phyloP scores from a whole-genome alignment of 441 rosid species.

The Pelargonium citronellum region DNA sequence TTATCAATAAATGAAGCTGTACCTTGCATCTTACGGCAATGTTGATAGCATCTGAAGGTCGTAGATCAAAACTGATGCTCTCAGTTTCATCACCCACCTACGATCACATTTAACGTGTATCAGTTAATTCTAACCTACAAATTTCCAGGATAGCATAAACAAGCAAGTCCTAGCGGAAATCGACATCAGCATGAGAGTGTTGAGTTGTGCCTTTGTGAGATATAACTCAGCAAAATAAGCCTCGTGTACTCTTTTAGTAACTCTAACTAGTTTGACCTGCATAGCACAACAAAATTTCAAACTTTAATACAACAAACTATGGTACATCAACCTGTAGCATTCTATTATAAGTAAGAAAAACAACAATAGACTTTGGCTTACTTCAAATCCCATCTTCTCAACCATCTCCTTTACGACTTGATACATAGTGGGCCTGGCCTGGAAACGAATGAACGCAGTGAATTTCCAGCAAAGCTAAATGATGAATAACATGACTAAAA shows the following conservation, averaged over 20 bases:
- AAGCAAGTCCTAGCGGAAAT: too few species aligned
- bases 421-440: slow-evolving; percentile 90
- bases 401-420: slow-evolving; percentile 91
- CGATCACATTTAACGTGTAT: slow-evolving; percentile 19
- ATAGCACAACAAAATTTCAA: not conserved
- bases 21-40: slow-evolving; percentile 99
- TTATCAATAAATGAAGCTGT: not conserved
- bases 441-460: slow-evolving; percentile 20
- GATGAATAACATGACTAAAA: not conserved
- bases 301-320: not conserved
- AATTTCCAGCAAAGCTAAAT: not conserved
- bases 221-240: slow-evolving; percentile 82
- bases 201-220: slow-evolving; percentile 56
- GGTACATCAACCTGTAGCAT: not conserved
- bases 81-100: slow-evolving; percentile 61
- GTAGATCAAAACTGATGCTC: slow-evolving; percentile 74
- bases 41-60: slow-evolving; percentile 95
- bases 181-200: too few species aligned
- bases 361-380: slow-evolving; percentile 20
- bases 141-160: too few species aligned
- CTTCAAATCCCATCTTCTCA: slow-evolving; percentile 86
- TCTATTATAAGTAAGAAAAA: slow-evolving; percentile 3
- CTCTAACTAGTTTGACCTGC: slow-evolving; percentile 88
- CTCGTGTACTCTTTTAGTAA: slow-evolving; percentile 89
- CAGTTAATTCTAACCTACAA: not conserved